Base-by-base conservation (phyloP, 768 basidiomycete species). In the Mycena alexandri region DNA sequence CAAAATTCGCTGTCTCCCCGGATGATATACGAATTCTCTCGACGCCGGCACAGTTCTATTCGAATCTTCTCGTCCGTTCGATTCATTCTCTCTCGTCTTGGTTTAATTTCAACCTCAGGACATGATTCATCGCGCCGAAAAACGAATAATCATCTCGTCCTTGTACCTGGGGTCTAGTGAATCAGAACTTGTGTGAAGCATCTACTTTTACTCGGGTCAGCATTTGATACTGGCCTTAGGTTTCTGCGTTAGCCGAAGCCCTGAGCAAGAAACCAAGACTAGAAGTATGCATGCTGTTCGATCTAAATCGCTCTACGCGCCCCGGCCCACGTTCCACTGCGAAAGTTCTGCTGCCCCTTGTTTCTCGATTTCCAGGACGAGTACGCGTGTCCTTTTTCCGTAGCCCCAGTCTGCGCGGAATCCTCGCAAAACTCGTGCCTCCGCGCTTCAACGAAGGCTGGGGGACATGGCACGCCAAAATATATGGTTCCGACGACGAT, bases 401-500 rank as follows among this genome's bases (percentile, higher is more conserved):
- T 52, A 95, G 94, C 73, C 97, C 98, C 0, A 93, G 89, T 57
- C 84, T 98, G 33, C 85, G 89, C 19, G 92, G 93, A 0, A 64
- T 93, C 29, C 83, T 93, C 77, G 87, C 93, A 34, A 86, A 84
- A 61, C 67, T 97, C 33, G 90, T 98, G 9, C 98, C 98, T 9
- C 91, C 93, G 24, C 85, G 98, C 60, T 98, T 95, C 79, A 97
- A 99, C 73, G 98, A 99, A 80, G 98, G 96, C 2, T 99, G 96
- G 93, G 97, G 96, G 0, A 95, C 96, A 2, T 98, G 96, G 96
- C 98, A 99, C 76, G 92, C 94, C 5, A 99, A 99, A 79, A 86
- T 96, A 62, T 99, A 99, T 74, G 95, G 95, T 21, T 91, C 87
- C 0, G 98, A 99, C 76, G 91, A 98, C 75, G 90, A 96, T 59